A percentile compares a stretch with the other conserved stretches of the same genome.
These are phyloP conservation scores for Mucor plumbeus DNA, from an alignment of 371 early-diverging fungal genomes.

Conservation along the genomic window DNA sequence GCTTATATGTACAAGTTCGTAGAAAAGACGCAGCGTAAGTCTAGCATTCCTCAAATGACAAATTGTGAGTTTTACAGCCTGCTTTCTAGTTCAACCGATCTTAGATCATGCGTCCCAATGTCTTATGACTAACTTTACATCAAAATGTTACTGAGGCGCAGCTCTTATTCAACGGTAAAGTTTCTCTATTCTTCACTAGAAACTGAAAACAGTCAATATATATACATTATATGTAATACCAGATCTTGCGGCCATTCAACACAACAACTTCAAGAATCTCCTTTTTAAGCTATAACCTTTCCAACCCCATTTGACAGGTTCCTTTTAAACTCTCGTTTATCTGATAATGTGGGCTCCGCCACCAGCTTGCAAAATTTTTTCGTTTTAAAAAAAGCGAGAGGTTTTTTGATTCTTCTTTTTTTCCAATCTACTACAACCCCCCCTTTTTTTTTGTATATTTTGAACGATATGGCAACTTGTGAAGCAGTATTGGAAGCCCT, in stretches of 20 bases:
- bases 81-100: not conserved
- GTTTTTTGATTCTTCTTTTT: slow-evolving; percentile 4
- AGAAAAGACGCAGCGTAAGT: not conserved
- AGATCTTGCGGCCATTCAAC: not conserved
- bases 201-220: not conserved
- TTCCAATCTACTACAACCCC: not conserved
- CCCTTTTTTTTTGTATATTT: slow-evolving; percentile 14
- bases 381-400: not conserved
- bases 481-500: slow-evolving; percentile 46
- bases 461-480: slow-evolving; percentile 33
- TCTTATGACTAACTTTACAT: too few species aligned
- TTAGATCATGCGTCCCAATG: too few species aligned
- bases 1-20: too few species aligned
- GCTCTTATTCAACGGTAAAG: not conserved
- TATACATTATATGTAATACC: not conserved
- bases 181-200: not conserved
- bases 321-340: not conserved
- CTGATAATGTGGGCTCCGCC: slow-evolving; percentile 1
- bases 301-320: slow-evolving; percentile 9
- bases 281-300: not conserved
- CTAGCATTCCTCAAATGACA: not conserved
- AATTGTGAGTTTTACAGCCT: not conserved
- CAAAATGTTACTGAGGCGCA: not conserved
- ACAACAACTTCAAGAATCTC: not conserved
- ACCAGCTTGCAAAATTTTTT: slow-evolving; percentile 3